A percentile compares a stretch with the other conserved stretches of the same genome.
Conservation (phyloP, 192 early-diverging fungal species). For the Lunasporangiospora selenospora region DNA sequence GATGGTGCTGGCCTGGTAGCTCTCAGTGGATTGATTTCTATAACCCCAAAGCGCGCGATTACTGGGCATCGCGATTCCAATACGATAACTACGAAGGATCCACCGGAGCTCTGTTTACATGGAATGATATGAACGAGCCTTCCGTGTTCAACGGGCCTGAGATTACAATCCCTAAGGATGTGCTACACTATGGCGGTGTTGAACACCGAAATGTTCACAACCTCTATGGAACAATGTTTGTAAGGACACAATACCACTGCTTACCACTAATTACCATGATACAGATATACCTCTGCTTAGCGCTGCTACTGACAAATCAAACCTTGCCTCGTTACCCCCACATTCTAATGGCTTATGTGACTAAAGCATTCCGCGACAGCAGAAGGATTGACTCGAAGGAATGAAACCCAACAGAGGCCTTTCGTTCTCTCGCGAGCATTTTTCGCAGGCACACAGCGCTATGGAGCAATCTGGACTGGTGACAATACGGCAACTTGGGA, state of each 20-base stretch:
- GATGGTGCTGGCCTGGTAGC: conserved; percentile 98
- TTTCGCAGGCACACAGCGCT: conserved; percentile 95
- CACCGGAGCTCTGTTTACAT: conserved; percentile 82
- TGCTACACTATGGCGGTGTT: conserved; percentile 82
- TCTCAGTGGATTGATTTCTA: conserved; percentile 95
- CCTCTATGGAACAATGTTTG: conserved; percentile 85
- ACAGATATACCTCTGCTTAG: not conserved
- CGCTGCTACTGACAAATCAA: not conserved
- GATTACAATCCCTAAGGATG: conserved; percentile 95
- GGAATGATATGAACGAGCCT: conserved; percentile 99
- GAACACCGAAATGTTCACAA: conserved; percentile 99
- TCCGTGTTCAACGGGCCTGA: conserved; percentile 97
- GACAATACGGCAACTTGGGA: conserved; percentile 95
- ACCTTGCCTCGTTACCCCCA: not conserved
- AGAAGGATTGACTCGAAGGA: conserved; percentile 77
- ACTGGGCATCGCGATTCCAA: conserved; percentile 82
- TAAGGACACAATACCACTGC: no score
- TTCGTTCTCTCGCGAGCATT: conserved; percentile 97
- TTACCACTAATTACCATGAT: no score
- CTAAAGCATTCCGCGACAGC: conserved; percentile 89
- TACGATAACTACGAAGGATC: conserved; percentile 86
- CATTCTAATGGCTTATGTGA: not conserved
- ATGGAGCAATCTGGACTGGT: conserved; percentile 98
- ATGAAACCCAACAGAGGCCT: conserved; percentile 68
- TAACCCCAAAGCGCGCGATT: conserved; percentile 76